Conservation (phyloP, 2,329 filamentous ascomycete genomes). For the Meredithiella fracta region DNA sequence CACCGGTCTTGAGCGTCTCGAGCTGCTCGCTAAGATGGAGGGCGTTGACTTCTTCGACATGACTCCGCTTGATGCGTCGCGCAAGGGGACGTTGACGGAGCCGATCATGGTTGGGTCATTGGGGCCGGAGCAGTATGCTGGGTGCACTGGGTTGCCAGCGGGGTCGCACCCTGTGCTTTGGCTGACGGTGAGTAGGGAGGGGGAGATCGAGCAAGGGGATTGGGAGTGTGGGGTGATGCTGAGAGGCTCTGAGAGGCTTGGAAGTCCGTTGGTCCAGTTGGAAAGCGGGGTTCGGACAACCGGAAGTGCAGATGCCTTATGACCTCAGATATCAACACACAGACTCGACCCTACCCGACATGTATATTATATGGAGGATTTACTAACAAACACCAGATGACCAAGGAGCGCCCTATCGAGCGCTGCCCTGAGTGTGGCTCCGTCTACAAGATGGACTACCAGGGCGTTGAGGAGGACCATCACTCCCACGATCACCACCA, state of each 20-base stretch:
- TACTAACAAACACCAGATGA: constrained; percentile 39
- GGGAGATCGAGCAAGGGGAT: background rate
- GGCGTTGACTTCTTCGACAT: constrained; percentile 97
- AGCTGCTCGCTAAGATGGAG: constrained; percentile 99
- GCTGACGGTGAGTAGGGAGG: constrained; percentile 54
- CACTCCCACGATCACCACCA: constrained; percentile 39
- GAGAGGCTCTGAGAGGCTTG: too few relatives aligned
- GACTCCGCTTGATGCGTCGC: constrained; percentile 82
- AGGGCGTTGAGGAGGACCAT: constrained; percentile 63
- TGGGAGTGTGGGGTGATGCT: too few relatives aligned
- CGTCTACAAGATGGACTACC: constrained; percentile 95
- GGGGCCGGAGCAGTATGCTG: constrained; percentile 89
- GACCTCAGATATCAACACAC: background rate
- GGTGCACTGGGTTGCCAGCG: constrained; percentile 85
- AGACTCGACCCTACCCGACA: background rate
- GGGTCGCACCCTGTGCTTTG: constrained; percentile 85
- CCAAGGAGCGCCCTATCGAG: constrained; percentile 77
- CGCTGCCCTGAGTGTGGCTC: constrained; percentile 94
- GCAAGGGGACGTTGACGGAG: constrained; percentile 73
- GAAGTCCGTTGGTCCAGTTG: too few relatives aligned
- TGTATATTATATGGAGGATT: constrained; percentile 1
- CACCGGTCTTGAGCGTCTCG: constrained; percentile 94
- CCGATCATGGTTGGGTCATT: constrained; percentile 82
- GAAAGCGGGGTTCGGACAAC: too few relatives aligned
- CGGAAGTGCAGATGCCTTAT: background rate